These are phyloP conservation scores for Tephrocybe sp. DNA, from an alignment of 768 basidiomycete genomes.

Conservation along the genomic window DNA sequence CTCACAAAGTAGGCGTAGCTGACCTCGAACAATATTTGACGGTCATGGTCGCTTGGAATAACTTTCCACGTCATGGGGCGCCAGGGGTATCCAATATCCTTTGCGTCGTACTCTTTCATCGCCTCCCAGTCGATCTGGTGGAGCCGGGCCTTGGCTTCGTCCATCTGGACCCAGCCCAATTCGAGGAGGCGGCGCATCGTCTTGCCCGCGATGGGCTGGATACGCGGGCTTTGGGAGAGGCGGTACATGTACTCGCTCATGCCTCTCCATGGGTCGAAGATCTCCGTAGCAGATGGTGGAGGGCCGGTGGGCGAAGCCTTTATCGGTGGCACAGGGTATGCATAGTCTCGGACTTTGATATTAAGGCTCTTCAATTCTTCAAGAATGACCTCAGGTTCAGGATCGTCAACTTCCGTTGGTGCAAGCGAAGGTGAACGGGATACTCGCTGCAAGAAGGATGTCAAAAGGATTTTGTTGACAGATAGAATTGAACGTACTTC, in stretches of 20 bases:
- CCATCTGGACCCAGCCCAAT: conserved; percentile 36
- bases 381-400: conserved; percentile 34
- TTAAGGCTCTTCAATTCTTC: conserved; percentile 23
- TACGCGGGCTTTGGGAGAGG: conserved; percentile 27
- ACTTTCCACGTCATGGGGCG: conserved; percentile 12
- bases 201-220: conserved; percentile 34
- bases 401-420: conserved; percentile 37
- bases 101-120: conserved; percentile 27
- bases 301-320: not conserved
- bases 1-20: conserved; percentile 4
- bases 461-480: not conserved
- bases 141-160: conserved; percentile 31
- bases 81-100: conserved; percentile 16
- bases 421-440: conserved; percentile 30
- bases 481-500: conserved; percentile 5
- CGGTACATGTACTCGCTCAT: conserved; percentile 42
- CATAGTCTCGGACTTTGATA: conserved; percentile 45
- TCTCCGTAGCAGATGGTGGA: conserved; percentile 26
- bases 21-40: conserved; percentile 9
- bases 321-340: conserved; percentile 21
- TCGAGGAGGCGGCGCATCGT: conserved; percentile 37
- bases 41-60: conserved; percentile 14
- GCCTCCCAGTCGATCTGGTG: conserved; percentile 34
- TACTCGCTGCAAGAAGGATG: not conserved
- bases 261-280: conserved; percentile 38